phyloP scores from a whole-genome alignment of 2,329 filamentous ascomycete genomes.

The Verticillium nubilum region DNA sequence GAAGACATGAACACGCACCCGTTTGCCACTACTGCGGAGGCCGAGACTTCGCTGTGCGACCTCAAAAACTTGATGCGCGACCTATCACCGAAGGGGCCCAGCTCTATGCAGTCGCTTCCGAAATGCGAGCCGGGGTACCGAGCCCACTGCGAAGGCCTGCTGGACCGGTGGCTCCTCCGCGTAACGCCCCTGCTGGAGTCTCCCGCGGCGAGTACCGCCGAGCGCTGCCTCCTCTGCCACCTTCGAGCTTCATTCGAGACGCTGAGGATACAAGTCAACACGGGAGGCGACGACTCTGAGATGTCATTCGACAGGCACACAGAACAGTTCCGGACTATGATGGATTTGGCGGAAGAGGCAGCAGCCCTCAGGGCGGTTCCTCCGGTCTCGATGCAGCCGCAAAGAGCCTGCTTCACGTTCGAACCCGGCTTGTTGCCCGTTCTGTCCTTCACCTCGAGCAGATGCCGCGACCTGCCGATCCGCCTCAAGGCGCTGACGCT shows the following conservation, averaged over 20 bases:
- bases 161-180: background rate
- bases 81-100: background rate
- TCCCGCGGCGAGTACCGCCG: background rate
- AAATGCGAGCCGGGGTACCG: background rate
- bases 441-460: constrained; percentile 31
- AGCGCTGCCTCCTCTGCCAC: constrained; percentile 6
- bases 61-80: background rate
- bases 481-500: constrained; percentile 30
- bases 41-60: background rate
- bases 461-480: constrained; percentile 33
- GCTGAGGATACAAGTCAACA: constrained; percentile 29
- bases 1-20: background rate
- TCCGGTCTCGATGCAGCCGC: background rate
- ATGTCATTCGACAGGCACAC: constrained; percentile 27
- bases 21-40: background rate
- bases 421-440: constrained; percentile 34
- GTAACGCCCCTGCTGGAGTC: background rate
- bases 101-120: background rate
- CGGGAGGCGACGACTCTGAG: constrained; percentile 20
- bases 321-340: constrained; percentile 27
- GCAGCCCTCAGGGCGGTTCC: background rate
- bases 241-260: constrained; percentile 16
- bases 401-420: constrained; percentile 27
- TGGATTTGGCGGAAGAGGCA: constrained; percentile 20
- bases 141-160: background rate